Evolutionary conservation across 495 filamentous ascomycete genomes (phyloP).

Genomic region (Penicillium daleae): DNA sequence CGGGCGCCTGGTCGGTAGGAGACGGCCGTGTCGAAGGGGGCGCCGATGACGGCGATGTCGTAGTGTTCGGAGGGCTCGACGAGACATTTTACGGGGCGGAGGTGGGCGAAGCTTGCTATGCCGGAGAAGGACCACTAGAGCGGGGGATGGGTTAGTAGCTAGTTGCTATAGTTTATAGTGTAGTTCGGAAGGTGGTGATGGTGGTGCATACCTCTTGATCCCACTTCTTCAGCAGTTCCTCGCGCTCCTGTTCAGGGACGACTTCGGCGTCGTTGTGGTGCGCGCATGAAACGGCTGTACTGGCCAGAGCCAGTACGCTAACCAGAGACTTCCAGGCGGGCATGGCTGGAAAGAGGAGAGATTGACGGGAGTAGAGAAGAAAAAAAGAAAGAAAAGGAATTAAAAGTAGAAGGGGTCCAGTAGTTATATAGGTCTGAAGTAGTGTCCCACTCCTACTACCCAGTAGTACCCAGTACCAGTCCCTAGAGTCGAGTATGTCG

Average conservation of each 20-base stretch:
- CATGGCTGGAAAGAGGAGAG: constrained; percentile 18
- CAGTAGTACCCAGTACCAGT: too few species aligned
- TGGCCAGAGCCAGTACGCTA: constrained; percentile 43
- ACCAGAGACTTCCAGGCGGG: constrained; percentile 34
- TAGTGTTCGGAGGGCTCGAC: constrained; percentile 66
- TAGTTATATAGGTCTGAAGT: not conserved
- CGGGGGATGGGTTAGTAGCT: not conserved
- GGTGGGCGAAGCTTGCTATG: constrained; percentile 79
- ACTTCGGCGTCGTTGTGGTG: constrained; percentile 46
- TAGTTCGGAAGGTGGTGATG: not conserved
- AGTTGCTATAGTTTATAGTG: too few species aligned
- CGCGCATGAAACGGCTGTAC: constrained; percentile 40
- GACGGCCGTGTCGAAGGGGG: constrained; percentile 83
- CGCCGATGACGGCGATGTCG: constrained; percentile 82
- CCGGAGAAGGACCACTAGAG: constrained; percentile 74
- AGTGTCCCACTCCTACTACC: not conserved
- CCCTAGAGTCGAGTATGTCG: too few species aligned
- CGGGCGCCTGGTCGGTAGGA: constrained; percentile 80
- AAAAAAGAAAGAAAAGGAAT: not conserved
- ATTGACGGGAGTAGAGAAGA: constrained; percentile 26
- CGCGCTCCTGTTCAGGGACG: constrained; percentile 45
- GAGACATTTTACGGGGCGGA: constrained; percentile 74
- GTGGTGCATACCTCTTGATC: constrained; percentile 48
- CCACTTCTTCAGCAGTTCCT: constrained; percentile 57
- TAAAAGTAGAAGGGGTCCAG: not conserved